Conservation (phyloP, 2,329 filamentous ascomycete genomes). For the Fusarium sororula region DNA sequence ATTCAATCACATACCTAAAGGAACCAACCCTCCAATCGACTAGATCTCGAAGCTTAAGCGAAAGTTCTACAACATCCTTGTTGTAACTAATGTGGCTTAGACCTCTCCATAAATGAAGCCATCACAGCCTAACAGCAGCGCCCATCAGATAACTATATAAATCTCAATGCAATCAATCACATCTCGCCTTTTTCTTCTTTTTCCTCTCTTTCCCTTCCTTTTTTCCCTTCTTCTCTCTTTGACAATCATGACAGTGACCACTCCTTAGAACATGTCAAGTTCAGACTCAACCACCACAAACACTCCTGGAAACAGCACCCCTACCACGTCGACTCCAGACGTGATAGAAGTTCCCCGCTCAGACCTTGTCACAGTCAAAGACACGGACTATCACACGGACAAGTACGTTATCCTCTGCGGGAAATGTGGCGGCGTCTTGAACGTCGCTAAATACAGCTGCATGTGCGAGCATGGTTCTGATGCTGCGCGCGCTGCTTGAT, state of each 20-base stretch:
- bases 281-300: background rate
- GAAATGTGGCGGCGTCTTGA: slow-evolving; percentile 20
- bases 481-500: slow-evolving; percentile 21
- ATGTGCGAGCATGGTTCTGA: slow-evolving; percentile 13
- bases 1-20: background rate
- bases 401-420: slow-evolving; percentile 14
- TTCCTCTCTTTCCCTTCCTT: background rate
- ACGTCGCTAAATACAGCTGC: slow-evolving; percentile 11
- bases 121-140: background rate
- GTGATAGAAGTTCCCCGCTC: slow-evolving; percentile 21
- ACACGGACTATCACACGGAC: slow-evolving; percentile 15
- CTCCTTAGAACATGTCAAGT: slow-evolving; percentile 14
- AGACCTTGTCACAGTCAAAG: slow-evolving; percentile 4
- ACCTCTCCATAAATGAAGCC: background rate
- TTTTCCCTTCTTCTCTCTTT: background rate
- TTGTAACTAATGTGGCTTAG: background rate
- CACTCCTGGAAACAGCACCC: background rate
- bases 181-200: background rate
- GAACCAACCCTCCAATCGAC: background rate
- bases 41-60: background rate
- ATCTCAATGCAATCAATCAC: background rate
- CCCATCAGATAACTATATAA: slow-evolving; percentile 4
- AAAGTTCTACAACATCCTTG: slow-evolving; percentile 12
- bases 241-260: background rate
- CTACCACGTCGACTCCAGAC: slow-evolving; percentile 2